Percentiles rank a stretch among this genome's conserved stretches.
phyloP scores from a whole-genome alignment of 192 early-diverging fungal genomes.

The Fimicolochytrium jonesii region DNA sequence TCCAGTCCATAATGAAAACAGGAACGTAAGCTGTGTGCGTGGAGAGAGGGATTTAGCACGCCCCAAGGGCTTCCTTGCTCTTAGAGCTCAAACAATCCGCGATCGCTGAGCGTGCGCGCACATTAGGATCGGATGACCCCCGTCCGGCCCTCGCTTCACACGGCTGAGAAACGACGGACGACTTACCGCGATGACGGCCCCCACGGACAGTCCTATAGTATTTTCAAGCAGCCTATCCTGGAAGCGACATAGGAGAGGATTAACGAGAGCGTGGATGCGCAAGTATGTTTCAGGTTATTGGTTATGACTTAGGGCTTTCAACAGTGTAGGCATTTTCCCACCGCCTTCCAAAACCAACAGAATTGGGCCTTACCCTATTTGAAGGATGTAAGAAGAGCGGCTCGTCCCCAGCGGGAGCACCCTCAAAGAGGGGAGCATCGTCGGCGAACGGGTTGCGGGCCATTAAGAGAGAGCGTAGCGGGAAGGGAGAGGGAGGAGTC shows the following conservation, averaged over 20 bases:
- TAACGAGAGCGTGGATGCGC: too few species aligned
- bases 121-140: background rate
- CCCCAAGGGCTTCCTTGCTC: background rate
- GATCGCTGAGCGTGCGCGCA: background rate
- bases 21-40: constrained; percentile 9
- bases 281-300: background rate
- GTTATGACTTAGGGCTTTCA: background rate
- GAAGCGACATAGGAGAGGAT: too few species aligned
- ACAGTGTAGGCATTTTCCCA: background rate
- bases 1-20: constrained; percentile 14
- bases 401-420: constrained; percentile 12
- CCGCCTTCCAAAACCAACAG: background rate
- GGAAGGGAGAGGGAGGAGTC: background rate
- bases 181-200: constrained; percentile 12
- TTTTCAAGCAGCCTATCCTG: constrained; percentile 26
- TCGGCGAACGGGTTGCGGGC: constrained; percentile 18
- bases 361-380: background rate
- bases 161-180: background rate
- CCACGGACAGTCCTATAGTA: background rate
- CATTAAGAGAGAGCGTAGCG: background rate
- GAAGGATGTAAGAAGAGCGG: constrained; percentile 16
- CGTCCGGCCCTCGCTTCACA: background rate
- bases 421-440: constrained; percentile 18
- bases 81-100: background rate
- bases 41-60: background rate